Base-by-base conservation (phyloP, 257 asterid genomes). In the Marsdenia floribunda region DNA sequence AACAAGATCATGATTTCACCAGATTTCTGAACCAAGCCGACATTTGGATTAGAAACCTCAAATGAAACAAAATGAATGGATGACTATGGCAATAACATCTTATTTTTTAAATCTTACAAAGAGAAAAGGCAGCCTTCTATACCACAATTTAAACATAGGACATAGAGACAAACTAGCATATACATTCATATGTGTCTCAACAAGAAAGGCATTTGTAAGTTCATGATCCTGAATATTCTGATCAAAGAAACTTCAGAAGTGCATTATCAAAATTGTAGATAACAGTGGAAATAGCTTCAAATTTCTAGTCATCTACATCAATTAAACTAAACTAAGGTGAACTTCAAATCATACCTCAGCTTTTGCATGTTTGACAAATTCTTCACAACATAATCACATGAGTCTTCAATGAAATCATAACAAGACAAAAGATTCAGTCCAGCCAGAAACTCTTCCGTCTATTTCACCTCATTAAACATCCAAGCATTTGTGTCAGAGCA, bases 371-470 rank as follows among this genome's bases (percentile, higher is more conserved):
- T 84, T 44, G 98, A 80, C 76, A 90, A 94, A 78, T 89, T 95
- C 84, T 87, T 86, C 73, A 76, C 76, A 60, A 87, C 71, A 73
- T 83, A 87, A 69, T 90, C 96, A 61, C 97, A 89, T 35, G 91
- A 75, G 68, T 85, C 87, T 78, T 86, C 96, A 70, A 95, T 85
- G 75, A 81, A 89, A 76, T 89, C 96, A 78, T 95, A 95, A 82
- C 93, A 87, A 38, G 85, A 80, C 86, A 92, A 76, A 59, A 89
- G 88, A 79, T 85, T 81, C 85, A 81, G 79, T 77, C 98, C 98
- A 71, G 96, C 87, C 54, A 95, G 80, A 82, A 80, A 90, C 78
- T 95, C 98, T 83, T 92, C 98, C 21, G 97, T 92, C 99, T 95
- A 96, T 79, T 79, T 72, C 61, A 84, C 60, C 70, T 64, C 80